Percentiles rank a stretch among this genome's conserved stretches.
phyloP scores from a whole-genome alignment of 2,329 filamentous ascomycete species.

The Ophiostoma ulmi region DNA sequence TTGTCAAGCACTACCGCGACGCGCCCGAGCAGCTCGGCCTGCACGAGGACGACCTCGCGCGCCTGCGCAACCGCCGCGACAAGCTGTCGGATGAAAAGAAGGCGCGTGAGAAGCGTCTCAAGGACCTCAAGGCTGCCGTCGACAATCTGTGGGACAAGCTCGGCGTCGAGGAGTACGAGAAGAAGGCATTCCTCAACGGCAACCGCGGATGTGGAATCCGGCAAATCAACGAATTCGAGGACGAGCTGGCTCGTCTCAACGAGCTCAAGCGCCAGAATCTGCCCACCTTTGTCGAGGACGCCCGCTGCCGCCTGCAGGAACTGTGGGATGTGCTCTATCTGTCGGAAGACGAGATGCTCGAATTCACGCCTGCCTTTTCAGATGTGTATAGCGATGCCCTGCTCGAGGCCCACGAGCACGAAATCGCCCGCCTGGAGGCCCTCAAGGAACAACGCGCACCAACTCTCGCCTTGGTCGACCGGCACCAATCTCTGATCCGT shows the following conservation, averaged over 20 bases:
- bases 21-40: conserved; percentile 90
- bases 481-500: conserved; percentile 71
- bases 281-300: conserved; percentile 92
- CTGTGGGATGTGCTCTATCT: conserved; percentile 93
- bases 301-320: conserved; percentile 82
- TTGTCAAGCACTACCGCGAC: conserved; percentile 85
- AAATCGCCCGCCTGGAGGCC: conserved; percentile 74
- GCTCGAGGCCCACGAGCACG: conserved; percentile 87
- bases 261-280: conserved; percentile 94
- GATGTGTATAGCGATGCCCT: conserved; percentile 96
- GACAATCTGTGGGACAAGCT: conserved; percentile 86
- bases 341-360: conserved; percentile 97
- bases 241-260: conserved; percentile 78
- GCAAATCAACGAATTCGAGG: conserved; percentile 93
- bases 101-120: conserved; percentile 68
- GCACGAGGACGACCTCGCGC: conserved; percentile 75
- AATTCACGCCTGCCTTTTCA: conserved; percentile 94
- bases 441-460: conserved; percentile 84
- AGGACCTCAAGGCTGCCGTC: conserved; percentile 70
- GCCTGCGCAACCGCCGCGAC: conserved; percentile 69
- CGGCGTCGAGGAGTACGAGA: conserved; percentile 73
- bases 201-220: conserved; percentile 89
- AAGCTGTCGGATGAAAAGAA: conserved; percentile 86
- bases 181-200: conserved; percentile 75
- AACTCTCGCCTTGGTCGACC: conserved; percentile 75